These are phyloP conservation scores for Chaetoceros muelleri DNA, from an alignment of 108 stramenopile genomes.

Conservation along the genomic window DNA sequence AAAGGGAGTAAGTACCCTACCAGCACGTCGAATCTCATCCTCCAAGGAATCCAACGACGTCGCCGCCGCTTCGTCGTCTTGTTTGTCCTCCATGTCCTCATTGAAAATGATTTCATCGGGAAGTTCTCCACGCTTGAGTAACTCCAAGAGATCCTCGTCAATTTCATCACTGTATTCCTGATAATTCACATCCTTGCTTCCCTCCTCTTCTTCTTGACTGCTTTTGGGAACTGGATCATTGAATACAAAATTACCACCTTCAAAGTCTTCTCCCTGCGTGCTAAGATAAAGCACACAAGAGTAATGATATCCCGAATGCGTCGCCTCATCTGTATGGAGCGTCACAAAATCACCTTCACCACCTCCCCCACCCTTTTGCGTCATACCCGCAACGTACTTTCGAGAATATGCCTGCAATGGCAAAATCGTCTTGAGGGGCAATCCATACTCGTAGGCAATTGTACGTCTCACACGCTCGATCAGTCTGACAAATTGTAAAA, in stretches of 20 bases:
- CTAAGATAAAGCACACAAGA: slow-evolving; percentile 30
- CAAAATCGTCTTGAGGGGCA: slow-evolving; percentile 18
- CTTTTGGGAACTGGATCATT: slow-evolving; percentile 18
- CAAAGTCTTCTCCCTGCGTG: slow-evolving; percentile 26
- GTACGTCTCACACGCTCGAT: slow-evolving; percentile 23
- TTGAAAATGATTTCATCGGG: neutral
- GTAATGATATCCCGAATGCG: slow-evolving; percentile 28
- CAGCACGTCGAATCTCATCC: slow-evolving; percentile 17
- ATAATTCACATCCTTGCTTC: neutral
- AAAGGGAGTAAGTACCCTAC: slow-evolving; percentile 25
- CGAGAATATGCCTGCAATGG: slow-evolving; percentile 26
- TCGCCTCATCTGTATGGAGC: slow-evolving; percentile 31
- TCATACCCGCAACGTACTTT: slow-evolving; percentile 26
- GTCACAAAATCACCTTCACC: slow-evolving; percentile 28
- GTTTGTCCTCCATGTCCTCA: neutral
- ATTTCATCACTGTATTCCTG: slow-evolving; percentile 8
- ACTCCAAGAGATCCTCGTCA: slow-evolving; percentile 1
- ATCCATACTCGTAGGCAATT: slow-evolving; percentile 25
- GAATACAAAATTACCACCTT: slow-evolving; percentile 30
- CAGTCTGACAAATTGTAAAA: slow-evolving; percentile 16
- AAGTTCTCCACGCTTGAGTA: slow-evolving; percentile 1
- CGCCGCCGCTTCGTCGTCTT: too few relatives aligned
- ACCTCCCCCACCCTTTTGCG: slow-evolving; percentile 27
- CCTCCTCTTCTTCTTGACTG: neutral
- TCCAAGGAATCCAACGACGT: slow-evolving; percentile 3